A percentile compares a stretch with the other conserved stretches of the same genome.
These are phyloP conservation scores for Fragosphaeria purpurea DNA, from an alignment of 2,329 filamentous ascomycete genomes.

Conservation along the genomic window DNA sequence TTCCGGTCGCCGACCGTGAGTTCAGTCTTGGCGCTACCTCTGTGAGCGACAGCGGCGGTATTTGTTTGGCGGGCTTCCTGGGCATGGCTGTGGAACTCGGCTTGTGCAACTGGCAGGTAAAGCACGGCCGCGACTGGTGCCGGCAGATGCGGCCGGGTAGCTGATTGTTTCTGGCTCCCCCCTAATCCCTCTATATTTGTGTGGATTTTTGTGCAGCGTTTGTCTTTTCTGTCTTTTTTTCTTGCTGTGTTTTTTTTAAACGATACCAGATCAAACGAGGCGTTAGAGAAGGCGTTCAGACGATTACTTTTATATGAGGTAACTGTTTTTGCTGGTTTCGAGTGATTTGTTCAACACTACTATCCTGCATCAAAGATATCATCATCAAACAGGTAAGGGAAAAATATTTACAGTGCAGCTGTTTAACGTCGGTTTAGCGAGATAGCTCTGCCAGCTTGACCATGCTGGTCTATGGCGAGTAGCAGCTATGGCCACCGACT, in stretches of 20 bases:
- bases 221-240: neutral
- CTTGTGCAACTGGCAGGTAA: constrained; percentile 76
- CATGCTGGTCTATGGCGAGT: too few relatives aligned
- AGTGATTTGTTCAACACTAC: too few relatives aligned
- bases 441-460: too few relatives aligned
- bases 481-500: too few relatives aligned
- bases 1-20: constrained; percentile 69
- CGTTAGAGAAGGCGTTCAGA: too few relatives aligned
- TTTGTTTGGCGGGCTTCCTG: constrained; percentile 77
- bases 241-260: neutral
- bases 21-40: constrained; percentile 85
- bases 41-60: constrained; percentile 84
- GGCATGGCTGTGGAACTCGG: constrained; percentile 73
- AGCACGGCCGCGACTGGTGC: constrained; percentile 69
- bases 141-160: constrained; percentile 38
- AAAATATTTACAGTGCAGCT: too few relatives aligned
- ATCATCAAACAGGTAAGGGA: too few relatives aligned
- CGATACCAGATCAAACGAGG: neutral
- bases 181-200: too few relatives aligned
- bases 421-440: too few relatives aligned
- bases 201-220: neutral
- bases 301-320: too few relatives aligned
- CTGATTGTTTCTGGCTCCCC: neutral
- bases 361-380: too few relatives aligned
- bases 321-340: too few relatives aligned